These are phyloP conservation scores for Rhodamnia rubescens DNA, from an alignment of 345 rosid genomes.

Conservation along the genomic window DNA sequence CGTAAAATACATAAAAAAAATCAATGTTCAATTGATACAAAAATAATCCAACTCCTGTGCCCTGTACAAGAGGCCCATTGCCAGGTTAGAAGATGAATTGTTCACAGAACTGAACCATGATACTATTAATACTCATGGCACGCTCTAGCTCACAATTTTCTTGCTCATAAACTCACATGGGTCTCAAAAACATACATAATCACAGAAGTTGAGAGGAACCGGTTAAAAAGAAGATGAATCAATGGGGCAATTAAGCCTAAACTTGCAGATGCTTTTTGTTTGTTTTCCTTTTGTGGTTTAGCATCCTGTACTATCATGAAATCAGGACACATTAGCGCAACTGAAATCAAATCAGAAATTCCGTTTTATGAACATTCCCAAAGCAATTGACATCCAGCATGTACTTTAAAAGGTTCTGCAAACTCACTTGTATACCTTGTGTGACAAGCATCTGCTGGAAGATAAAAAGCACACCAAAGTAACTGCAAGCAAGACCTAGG, in stretches of 20 bases:
- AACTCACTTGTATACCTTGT: conserved; percentile 97
- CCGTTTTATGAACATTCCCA: neutral
- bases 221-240: neutral
- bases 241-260: neutral
- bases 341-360: neutral
- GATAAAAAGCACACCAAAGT: conserved; percentile 75
- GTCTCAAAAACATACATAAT: neutral
- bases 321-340: neutral
- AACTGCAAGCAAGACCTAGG: conserved; percentile 87
- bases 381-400: conserved; percentile 1
- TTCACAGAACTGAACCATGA: neutral
- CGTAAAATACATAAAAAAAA: neutral
- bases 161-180: neutral
- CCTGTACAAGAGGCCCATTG: neutral
- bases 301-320: neutral
- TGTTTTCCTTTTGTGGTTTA: neutral
- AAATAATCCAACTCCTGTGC: neutral
- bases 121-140: neutral
- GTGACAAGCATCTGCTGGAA: conserved; percentile 54
- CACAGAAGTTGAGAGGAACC: neutral
- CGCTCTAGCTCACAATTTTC: neutral
- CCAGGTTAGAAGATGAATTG: neutral
- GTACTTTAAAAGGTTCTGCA: conserved; percentile 23
- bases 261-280: neutral
- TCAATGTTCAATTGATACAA: neutral